phyloP scores from a whole-genome alignment of 2,329 filamentous ascomycete species.

The Shiraia sp. region DNA sequence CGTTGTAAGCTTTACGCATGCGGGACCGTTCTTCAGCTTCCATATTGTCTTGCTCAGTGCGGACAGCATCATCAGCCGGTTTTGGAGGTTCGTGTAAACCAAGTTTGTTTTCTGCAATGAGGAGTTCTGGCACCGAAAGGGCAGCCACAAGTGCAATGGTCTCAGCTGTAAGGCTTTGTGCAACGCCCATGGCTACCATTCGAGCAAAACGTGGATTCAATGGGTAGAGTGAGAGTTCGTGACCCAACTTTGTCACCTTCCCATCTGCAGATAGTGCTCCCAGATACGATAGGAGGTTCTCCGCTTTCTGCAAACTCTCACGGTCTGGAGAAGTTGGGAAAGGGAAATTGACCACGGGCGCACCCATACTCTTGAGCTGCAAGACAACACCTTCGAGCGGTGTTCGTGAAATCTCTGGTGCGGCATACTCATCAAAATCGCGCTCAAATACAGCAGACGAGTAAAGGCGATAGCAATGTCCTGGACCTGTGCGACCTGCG shows the following conservation, averaged over 20 bases:
- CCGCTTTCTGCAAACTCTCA: constrained; percentile 76
- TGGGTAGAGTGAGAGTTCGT: constrained; percentile 84
- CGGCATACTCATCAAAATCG: constrained; percentile 82
- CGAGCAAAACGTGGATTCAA: constrained; percentile 88
- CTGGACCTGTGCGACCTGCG: constrained; percentile 91
- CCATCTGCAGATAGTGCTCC: constrained; percentile 75
- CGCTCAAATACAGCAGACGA: constrained; percentile 92
- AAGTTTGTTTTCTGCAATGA: constrained; percentile 79
- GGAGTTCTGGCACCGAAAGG: constrained; percentile 85
- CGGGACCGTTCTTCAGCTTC: constrained; percentile 72
- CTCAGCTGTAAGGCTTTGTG: constrained; percentile 80
- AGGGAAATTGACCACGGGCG: constrained; percentile 91
- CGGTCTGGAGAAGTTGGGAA: constrained; percentile 89
- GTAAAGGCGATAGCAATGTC: constrained; percentile 93
- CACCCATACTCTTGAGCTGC: constrained; percentile 92
- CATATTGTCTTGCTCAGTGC: constrained; percentile 67
- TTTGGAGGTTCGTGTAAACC: constrained; percentile 59
- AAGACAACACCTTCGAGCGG: constrained; percentile 88
- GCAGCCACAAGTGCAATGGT: constrained; percentile 87
- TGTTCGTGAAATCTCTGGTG: constrained; percentile 87
- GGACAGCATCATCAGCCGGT: constrained; percentile 52
- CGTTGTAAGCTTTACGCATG: constrained; percentile 67
- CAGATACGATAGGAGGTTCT: constrained; percentile 83
- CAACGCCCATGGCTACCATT: constrained; percentile 85
- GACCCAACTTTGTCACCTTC: constrained; percentile 77